A percentile compares a stretch with the other conserved stretches of the same genome.
Conservation (phyloP, 306 rosid genomes). For the Casuarina glauca region DNA sequence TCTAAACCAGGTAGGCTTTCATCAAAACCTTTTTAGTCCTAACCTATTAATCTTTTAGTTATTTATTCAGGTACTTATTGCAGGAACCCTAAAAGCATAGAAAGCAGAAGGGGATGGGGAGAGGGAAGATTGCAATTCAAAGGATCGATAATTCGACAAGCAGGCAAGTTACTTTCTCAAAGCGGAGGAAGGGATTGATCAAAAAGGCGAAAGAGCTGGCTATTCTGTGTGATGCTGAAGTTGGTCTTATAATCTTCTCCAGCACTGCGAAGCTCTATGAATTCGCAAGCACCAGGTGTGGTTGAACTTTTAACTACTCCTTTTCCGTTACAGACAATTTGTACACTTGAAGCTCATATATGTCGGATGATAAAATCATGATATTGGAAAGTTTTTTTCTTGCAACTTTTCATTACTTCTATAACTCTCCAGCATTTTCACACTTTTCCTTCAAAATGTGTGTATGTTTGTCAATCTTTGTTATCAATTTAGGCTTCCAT, state of each 20-base stretch:
- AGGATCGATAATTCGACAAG: slow-evolving; percentile 73
- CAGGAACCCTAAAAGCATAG: slow-evolving; percentile 47
- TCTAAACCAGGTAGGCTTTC: slow-evolving; percentile 33
- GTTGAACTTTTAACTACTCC: neutral
- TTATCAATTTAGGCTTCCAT: neutral
- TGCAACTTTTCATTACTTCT: neutral
- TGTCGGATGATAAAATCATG: neutral
- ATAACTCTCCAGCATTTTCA: neutral
- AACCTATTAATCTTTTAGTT: neutral
- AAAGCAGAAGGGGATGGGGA: slow-evolving; percentile 47
- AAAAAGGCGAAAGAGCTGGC: slow-evolving; percentile 86
- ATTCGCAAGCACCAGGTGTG: slow-evolving; percentile 71
- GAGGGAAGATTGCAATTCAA: slow-evolving; percentile 86
- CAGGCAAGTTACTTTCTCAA: slow-evolving; percentile 93
- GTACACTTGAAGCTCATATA: neutral
- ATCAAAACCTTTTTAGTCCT: slow-evolving; percentile 7
- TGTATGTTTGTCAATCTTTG: neutral
- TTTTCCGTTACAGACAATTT: neutral
- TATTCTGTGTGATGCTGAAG: slow-evolving; percentile 82
- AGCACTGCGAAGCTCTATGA: slow-evolving; percentile 78
- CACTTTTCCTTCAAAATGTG: neutral
- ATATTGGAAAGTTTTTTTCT: neutral
- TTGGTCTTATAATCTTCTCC: slow-evolving; percentile 76
- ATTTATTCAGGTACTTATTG: neutral
- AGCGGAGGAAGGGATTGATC: slow-evolving; percentile 86